phyloP scores from a whole-genome alignment of 768 basidiomycete genomes.

The Boletellus emodensis region DNA sequence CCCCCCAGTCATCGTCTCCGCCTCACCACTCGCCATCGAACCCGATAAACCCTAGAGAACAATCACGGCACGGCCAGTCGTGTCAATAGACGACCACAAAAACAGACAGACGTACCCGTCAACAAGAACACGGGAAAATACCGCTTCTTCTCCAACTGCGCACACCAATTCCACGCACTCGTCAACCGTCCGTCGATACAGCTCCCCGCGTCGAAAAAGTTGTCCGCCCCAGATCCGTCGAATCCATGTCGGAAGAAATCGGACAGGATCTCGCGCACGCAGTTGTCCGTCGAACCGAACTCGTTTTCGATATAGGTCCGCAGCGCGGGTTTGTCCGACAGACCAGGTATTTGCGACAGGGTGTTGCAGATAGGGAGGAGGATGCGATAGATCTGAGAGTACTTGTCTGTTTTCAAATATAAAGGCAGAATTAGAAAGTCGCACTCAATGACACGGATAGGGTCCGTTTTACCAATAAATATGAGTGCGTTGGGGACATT shows the following conservation, averaged over 20 bases:
- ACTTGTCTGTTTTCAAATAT: constrained; percentile 53
- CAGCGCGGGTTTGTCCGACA: constrained; percentile 66
- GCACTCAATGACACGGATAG: neutral
- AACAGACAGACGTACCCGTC: constrained; percentile 47
- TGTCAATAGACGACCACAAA: neutral
- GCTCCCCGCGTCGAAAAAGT: constrained; percentile 85
- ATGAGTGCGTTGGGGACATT: constrained; percentile 60
- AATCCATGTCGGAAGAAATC: constrained; percentile 89
- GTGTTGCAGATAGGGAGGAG: constrained; percentile 84
- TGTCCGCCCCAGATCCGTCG: constrained; percentile 88
- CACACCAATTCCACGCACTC: constrained; percentile 93
- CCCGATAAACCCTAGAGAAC: constrained; percentile 63
- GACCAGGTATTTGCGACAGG: constrained; percentile 63
- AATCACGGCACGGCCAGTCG: no score
- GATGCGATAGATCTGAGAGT: constrained; percentile 89
- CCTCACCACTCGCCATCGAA: constrained; percentile 82
- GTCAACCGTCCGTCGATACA: constrained; percentile 82
- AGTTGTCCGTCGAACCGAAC: constrained; percentile 71
- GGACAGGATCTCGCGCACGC: constrained; percentile 64
- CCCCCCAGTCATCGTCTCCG: no score
- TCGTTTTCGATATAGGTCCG: constrained; percentile 76
- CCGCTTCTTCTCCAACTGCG: constrained; percentile 78
- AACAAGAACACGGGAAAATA: constrained; percentile 79
- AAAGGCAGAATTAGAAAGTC: neutral
- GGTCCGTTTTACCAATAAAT: constrained; percentile 57